Evolutionary conservation across 805 yeast genomes (phyloP), one percentile per base, ranked within the genome.

Genomic region (Saturnispora sekii): DNA sequence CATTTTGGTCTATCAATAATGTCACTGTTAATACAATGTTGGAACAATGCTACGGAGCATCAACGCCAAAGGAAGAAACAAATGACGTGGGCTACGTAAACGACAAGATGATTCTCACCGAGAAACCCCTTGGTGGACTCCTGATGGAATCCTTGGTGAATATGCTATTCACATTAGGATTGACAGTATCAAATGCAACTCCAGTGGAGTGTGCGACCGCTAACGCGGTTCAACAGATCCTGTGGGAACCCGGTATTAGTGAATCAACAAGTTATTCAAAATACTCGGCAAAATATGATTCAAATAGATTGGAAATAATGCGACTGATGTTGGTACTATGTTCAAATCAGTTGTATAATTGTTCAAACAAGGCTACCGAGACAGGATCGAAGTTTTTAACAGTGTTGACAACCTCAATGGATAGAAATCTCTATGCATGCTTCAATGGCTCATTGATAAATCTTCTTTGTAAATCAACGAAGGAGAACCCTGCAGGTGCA

Each of bases 241-340:
- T 82, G 1, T 88, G 96, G 96, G 94, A 84, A 53, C 77, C 83
- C 3, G 96, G 96, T 5, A 70, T 88, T 30, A 89, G 86, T 2
- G 58, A 66, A 3, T 54, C 60, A 2, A 60, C 50, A 4, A 43
- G 43, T 6, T 53, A 47, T 36, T 40, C 52, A 32, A 54, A 44
- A 32, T 75, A 66, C 38, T 63, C 57, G 14, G 63, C 73, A 1
- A 63, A 66, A 17, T 55, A 76, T 35, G 89, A 84, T 52, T 58
- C 77, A 21, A 78, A 84, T 56, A 72, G 95, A 53, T 63, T 79
- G 5, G 94, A 84, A 55, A 64, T 84, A 2, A 53, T 90, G 33
- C 66, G 81, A 40, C 64, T 87, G 7, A 45, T 90, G 10, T 54
- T 84, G 7, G 67, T 80, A 0, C 61, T 89, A 6, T 67, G 75